Evolutionary conservation across 2,329 filamentous ascomycete species (phyloP).

Genomic region (Botrytis elliptica): DNA sequence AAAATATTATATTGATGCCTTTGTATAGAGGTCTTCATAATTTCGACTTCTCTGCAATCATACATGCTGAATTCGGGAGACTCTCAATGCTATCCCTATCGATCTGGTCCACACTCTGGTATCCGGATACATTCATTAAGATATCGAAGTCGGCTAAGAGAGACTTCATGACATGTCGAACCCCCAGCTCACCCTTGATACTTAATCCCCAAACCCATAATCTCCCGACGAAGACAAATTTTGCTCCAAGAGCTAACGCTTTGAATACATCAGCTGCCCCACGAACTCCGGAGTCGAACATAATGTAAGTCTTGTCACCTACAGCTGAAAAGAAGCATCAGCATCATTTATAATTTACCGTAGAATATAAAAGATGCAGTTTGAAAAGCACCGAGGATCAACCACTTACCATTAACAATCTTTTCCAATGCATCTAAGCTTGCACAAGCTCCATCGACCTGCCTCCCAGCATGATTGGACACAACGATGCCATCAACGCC

Average conservation of each 20-base stretch:
- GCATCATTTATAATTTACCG: background rate
- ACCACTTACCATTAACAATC: slow-evolving; percentile 49
- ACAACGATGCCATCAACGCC: slow-evolving; percentile 62
- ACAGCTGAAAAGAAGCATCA: slow-evolving; percentile 39
- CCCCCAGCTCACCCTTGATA: slow-evolving; percentile 60
- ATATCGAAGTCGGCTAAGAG: slow-evolving; percentile 63
- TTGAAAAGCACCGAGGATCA: too few species aligned
- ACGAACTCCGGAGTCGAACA: slow-evolving; percentile 62
- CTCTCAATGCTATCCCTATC: slow-evolving; percentile 45
- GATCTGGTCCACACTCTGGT: slow-evolving; percentile 53
- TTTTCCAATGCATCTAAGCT: slow-evolving; percentile 60
- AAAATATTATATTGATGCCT: background rate
- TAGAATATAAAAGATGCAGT: background rate
- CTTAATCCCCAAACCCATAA: slow-evolving; percentile 60
- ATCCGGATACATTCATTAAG: slow-evolving; percentile 58
- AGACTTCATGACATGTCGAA: slow-evolving; percentile 61
- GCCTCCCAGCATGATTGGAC: slow-evolving; percentile 56
- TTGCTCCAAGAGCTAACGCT: slow-evolving; percentile 63
- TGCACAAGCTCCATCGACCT: slow-evolving; percentile 60
- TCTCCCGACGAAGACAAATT: slow-evolving; percentile 60
- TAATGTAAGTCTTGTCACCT: slow-evolving; percentile 59
- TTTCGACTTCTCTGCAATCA: slow-evolving; percentile 42
- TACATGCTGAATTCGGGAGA: slow-evolving; percentile 44
- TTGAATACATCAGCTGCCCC: slow-evolving; percentile 67
- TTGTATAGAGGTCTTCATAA: slow-evolving; percentile 5